Conservation (phyloP, 768 basidiomycete species). For the Russula lepida region DNA sequence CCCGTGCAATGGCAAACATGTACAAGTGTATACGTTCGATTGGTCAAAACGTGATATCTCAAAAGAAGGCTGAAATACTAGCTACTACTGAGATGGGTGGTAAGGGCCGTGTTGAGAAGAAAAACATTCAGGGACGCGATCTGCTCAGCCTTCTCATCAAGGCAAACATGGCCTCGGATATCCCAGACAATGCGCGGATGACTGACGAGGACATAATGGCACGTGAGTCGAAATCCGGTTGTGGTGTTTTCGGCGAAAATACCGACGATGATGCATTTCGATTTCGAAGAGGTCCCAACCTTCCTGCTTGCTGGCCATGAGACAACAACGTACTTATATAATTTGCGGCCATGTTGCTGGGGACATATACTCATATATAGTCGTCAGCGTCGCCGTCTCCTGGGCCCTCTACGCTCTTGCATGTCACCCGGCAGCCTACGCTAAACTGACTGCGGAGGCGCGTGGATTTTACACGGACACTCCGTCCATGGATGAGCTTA, state of each 20-base stretch:
- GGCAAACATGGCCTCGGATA: conserved; percentile 57
- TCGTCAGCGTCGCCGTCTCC: conserved; percentile 32
- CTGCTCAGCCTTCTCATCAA: conserved; percentile 51
- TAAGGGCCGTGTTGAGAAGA: conserved; percentile 28
- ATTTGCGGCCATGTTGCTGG: not conserved
- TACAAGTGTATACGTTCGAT: conserved; percentile 22
- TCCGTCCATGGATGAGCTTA: conserved; percentile 63
- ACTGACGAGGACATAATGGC: conserved; percentile 54
- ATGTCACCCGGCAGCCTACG: conserved; percentile 40
- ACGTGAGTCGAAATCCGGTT: conserved; percentile 31
- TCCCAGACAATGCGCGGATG: conserved; percentile 46
- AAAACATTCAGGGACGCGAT: conserved; percentile 38
- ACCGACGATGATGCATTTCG: not conserved
- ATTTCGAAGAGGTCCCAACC: conserved; percentile 50
- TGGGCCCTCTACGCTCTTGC: conserved; percentile 57
- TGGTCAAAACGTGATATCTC: conserved; percentile 25
- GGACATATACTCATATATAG: not conserved
- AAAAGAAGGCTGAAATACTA: conserved; percentile 30
- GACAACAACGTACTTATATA: conserved; percentile 39
- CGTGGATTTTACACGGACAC: conserved; percentile 42
- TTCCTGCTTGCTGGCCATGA: conserved; percentile 55
- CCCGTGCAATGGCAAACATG: not conserved
- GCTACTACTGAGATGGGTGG: conserved; percentile 23
- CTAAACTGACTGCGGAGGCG: conserved; percentile 51
- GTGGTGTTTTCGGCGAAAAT: not conserved